Conservation (phyloP, 345 rosid genomes). For the Aquilaria malaccensis region DNA sequence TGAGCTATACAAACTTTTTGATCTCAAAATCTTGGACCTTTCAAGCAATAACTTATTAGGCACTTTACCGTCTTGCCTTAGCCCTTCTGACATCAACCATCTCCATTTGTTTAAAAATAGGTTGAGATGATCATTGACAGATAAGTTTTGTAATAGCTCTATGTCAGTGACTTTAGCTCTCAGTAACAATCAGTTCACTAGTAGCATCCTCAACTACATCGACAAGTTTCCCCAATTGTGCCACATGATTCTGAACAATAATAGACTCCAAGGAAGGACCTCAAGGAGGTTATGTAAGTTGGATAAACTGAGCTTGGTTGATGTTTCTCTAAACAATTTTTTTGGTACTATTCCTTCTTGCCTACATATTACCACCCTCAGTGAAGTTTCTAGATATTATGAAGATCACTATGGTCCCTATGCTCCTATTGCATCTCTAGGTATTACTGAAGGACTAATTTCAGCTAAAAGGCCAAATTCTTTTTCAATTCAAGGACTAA, state of each 20-base stretch:
- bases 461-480: too few species aligned
- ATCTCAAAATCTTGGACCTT: not conserved
- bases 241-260: conserved; percentile 12
- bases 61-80: too few species aligned
- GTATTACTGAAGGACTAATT: too few species aligned
- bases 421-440: too few species aligned
- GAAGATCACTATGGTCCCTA: too few species aligned
- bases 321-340: conserved; percentile 21
- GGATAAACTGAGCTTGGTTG: conserved; percentile 5
- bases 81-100: too few species aligned
- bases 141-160: not conserved
- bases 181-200: not conserved
- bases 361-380: too few species aligned
- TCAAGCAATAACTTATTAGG: too few species aligned
- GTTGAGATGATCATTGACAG: not conserved
- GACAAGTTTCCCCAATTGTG: not conserved
- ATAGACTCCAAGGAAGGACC: not conserved
- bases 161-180: not conserved
- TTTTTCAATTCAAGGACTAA: not conserved
- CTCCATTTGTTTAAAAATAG: too few species aligned
- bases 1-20: not conserved
- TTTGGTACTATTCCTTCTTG: conserved; percentile 2
- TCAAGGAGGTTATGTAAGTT: not conserved
- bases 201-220: not conserved
- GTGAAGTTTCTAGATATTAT: not conserved